Percentiles rank a stretch among this genome's conserved stretches.
These are phyloP conservation scores for Eucalyptus fibrosa DNA, from an alignment of 345 rosid species.

Conservation along the genomic window DNA sequence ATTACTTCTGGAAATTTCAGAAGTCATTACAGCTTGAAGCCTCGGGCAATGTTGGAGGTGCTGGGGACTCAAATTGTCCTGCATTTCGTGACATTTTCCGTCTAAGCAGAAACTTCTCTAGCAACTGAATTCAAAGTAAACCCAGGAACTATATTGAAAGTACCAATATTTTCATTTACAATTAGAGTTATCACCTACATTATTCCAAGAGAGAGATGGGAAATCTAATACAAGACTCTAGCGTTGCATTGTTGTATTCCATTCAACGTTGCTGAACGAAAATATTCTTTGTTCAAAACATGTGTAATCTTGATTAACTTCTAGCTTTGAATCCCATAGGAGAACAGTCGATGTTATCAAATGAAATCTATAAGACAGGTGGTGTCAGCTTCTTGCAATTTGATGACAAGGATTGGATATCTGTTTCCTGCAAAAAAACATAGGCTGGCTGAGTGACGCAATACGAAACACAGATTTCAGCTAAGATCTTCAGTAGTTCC, in stretches of 20 bases:
- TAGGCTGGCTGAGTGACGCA: not conserved
- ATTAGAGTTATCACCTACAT: not conserved
- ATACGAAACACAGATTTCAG: not conserved
- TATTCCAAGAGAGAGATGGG: not conserved
- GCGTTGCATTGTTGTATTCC: not conserved
- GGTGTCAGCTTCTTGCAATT: not conserved
- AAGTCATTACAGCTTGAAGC: not conserved
- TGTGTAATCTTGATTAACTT: not conserved
- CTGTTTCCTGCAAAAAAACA: not conserved
- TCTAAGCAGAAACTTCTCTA: not conserved
- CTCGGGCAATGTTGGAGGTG: not conserved
- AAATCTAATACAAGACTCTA: not conserved
- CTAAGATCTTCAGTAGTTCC: not conserved
- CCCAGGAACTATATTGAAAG: not conserved
- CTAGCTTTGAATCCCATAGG: not conserved
- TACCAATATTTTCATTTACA: not conserved
- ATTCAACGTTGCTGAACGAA: not conserved
- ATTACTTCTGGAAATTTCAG: not conserved
- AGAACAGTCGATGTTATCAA: not conserved
- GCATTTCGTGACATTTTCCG: not conserved
- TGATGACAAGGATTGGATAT: not conserved
- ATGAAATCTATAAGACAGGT: not conserved
- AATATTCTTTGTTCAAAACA: not conserved
- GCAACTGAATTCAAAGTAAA: not conserved
- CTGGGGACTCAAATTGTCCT: not conserved